Percentiles rank a stretch among this genome's conserved stretches.
Conservation (phyloP, 2,329 filamentous ascomycete species). For the Tolypocladium sp. region DNA sequence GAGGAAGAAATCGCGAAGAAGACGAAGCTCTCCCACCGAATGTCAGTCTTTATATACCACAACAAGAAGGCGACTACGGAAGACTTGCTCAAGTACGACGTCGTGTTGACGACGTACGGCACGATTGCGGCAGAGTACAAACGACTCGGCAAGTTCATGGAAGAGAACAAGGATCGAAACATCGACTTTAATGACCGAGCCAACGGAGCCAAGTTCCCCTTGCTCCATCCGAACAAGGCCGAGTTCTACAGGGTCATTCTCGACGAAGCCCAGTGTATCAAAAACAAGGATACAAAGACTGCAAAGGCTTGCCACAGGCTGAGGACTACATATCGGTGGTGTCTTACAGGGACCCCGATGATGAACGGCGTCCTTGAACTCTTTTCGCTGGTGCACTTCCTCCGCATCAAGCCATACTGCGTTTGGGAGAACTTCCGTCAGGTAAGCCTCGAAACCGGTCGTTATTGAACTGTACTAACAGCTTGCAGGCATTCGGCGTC, state of each 20-base stretch:
- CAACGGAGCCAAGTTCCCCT: constrained; percentile 33
- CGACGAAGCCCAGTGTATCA: constrained; percentile 78
- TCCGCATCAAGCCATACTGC: constrained; percentile 68
- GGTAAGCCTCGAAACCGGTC: constrained; percentile 24
- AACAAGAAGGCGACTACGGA: constrained; percentile 52
- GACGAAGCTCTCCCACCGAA: constrained; percentile 45
- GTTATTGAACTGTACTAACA: constrained; percentile 6
- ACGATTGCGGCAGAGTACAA: constrained; percentile 59
- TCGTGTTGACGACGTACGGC: constrained; percentile 81
- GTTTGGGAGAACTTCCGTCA: constrained; percentile 51
- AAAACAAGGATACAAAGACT: constrained; percentile 66
- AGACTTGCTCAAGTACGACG: constrained; percentile 59
- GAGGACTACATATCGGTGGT: constrained; percentile 65
- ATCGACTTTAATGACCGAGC: constrained; percentile 26
- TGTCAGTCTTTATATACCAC: constrained; percentile 64
- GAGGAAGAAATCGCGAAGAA: constrained; percentile 68
- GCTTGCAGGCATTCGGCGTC: constrained; percentile 29
- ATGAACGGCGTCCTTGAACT: constrained; percentile 79
- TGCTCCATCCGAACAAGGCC: constrained; percentile 50
- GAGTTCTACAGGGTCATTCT: constrained; percentile 74
- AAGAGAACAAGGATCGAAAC: constrained; percentile 33
- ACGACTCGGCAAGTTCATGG: constrained; percentile 43
- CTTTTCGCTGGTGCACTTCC: constrained; percentile 67
- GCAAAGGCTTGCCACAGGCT: constrained; percentile 60
- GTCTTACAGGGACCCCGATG: constrained; percentile 75